Base-by-base conservation (phyloP, 768 basidiomycete species). In the Phallus indusiatus region DNA sequence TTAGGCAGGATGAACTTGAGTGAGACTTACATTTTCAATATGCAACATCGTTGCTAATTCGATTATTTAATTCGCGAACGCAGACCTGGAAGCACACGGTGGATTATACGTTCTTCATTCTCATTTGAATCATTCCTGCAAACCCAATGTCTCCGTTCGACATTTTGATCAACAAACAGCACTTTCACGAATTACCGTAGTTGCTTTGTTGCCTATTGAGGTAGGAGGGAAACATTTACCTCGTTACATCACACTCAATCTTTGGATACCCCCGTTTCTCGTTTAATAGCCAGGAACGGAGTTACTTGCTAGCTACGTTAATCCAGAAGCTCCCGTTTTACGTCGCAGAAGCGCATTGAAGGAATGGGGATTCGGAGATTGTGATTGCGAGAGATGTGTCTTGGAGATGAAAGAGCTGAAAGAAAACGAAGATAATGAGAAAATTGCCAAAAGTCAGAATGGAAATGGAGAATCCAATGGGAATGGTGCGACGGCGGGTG, bases 81-180 rank as follows among this genome's bases (percentile, higher is more conserved):
- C 54, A 86, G 86, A 93, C 66, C 74, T 93, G 54, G 92, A 94
- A 72, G 81, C 86, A 1, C 89, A 93, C 56, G 91, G 90, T 1
- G 92, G 91, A 1, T 74, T 95, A 10, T 95, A 94, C 71, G 80
- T 78, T 20, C 78, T 94, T 5, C 91, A 94, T 68, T 86, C 91
- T 1, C 89, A 94, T 64, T 70, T 94, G 33, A 96, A 95, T 70
- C 93, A 96, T 69, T 79, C 79, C 7, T 96, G 93, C 70, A 69
- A 73, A 17, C 90, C 93, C 0, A 94, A 91, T 69, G 64, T 85
- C 52, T 87, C 89, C 17, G 83, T 88, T 16, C 83, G 86, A 1
- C 91, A 91, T 67, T 71, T 90, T 59, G 85, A 89, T 68, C 79
- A 77, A 63, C 81, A 81, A 53, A 81, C 75, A 1, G 78, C 85